These are phyloP conservation scores for Suillus hirtellus DNA, from an alignment of 768 basidiomycete genomes.

Conservation along the genomic window DNA sequence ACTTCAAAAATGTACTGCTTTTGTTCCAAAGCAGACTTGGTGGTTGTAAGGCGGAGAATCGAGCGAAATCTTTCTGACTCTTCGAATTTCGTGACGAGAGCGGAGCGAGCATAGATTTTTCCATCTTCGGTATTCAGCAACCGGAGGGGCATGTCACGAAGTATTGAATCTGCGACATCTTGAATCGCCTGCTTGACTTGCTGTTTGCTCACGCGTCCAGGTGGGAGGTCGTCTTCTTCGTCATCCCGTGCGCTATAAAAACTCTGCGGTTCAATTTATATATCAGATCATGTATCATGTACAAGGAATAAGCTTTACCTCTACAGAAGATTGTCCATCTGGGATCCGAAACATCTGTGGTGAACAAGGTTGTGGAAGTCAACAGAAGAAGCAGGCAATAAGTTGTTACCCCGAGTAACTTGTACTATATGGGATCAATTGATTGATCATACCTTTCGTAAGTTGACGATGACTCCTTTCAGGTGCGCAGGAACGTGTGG, in stretches of 20 bases:
- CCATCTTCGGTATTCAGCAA: slow-evolving; percentile 27
- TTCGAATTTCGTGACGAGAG: slow-evolving; percentile 19
- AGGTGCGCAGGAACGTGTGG: not conserved
- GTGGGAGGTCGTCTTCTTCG: not conserved
- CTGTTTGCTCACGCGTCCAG: not conserved
- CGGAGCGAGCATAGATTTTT: slow-evolving; percentile 22
- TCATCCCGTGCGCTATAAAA: not conserved
- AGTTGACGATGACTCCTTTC: not conserved
- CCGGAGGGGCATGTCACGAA: slow-evolving; percentile 23
- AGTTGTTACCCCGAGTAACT: not conserved
- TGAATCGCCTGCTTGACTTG: slow-evolving; percentile 3
- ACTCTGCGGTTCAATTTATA: not conserved
- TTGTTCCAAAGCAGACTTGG: not conserved
- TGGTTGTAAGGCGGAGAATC: slow-evolving; percentile 7
- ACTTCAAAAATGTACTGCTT: slow-evolving; percentile 8
- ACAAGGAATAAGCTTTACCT: not conserved
- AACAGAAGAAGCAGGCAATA: not conserved
- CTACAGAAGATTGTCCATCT: not conserved
- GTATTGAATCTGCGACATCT: not conserved
- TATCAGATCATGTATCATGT: too few relatives aligned
- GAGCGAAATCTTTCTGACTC: slow-evolving; percentile 13
- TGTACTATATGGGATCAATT: not conserved
- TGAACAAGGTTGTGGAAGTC: not conserved
- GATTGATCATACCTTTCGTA: not conserved
- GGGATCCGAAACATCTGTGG: not conserved